A percentile compares a stretch with the other conserved stretches of the same genome.
Conservation (phyloP, 2,329 filamentous ascomycete species). For the Botrytis aclada region DNA sequence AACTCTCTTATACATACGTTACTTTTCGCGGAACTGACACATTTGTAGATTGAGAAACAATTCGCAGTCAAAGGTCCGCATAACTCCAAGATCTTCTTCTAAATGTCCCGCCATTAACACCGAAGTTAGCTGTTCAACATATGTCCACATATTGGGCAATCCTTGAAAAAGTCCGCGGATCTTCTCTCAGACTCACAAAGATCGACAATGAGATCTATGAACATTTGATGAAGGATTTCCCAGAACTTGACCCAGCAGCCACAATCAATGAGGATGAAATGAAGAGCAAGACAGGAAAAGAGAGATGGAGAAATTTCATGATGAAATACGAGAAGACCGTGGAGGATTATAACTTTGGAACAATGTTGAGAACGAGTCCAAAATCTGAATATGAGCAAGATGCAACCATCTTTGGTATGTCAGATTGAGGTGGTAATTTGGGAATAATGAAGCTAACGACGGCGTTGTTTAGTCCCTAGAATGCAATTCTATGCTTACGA, state of each 20-base stretch:
- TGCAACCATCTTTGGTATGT: slow-evolving; percentile 84
- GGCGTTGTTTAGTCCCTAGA: slow-evolving; percentile 46
- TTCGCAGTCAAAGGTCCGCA: slow-evolving; percentile 87
- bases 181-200: slow-evolving; percentile 85
- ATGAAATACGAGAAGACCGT: slow-evolving; percentile 90
- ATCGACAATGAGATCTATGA: slow-evolving; percentile 92
- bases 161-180: slow-evolving; percentile 85
- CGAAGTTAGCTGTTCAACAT: slow-evolving; percentile 72
- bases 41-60: slow-evolving; percentile 90
- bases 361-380: slow-evolving; percentile 77
- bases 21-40: slow-evolving; percentile 22
- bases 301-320: slow-evolving; percentile 92
- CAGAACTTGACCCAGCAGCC: slow-evolving; percentile 80
- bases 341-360: slow-evolving; percentile 98
- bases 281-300: slow-evolving; percentile 97
- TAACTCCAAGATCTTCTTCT: neutral
- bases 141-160: slow-evolving; percentile 97
- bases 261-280: slow-evolving; percentile 88
- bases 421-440: neutral
- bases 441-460: slow-evolving; percentile 1
- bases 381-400: slow-evolving; percentile 83
- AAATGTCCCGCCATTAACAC: slow-evolving; percentile 31
- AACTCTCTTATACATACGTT: slow-evolving; percentile 14
- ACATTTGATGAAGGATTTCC: slow-evolving; percentile 83
- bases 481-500: slow-evolving; percentile 86